These are phyloP conservation scores for Dendrobium chrysotoxum DNA, from an alignment of 106 monocot species.

Conservation along the genomic window DNA sequence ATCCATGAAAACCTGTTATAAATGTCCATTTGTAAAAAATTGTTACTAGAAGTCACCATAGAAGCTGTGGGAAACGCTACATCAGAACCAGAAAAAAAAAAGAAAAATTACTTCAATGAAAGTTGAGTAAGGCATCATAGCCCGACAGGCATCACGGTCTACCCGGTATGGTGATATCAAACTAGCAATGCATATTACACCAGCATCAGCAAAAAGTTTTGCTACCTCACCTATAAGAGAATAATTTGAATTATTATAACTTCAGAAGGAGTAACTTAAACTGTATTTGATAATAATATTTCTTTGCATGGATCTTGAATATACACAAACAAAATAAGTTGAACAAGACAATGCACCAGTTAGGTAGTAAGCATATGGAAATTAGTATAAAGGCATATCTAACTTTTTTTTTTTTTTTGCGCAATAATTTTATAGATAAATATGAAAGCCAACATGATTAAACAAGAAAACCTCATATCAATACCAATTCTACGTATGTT, in stretches of 20 bases:
- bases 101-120: constrained; percentile 62
- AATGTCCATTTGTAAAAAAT: background rate
- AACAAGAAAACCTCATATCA: background rate
- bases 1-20: constrained; percentile 73
- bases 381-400: background rate
- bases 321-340: no score
- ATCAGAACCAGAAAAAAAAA: background rate
- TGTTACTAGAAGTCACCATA: background rate
- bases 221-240: constrained; percentile 73
- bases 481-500: constrained; percentile 95
- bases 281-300: background rate
- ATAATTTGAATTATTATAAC: background rate
- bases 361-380: background rate
- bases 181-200: constrained; percentile 89
- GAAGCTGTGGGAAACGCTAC: background rate
- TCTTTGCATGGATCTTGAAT: background rate
- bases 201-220: constrained; percentile 94
- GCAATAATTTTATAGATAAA: background rate
- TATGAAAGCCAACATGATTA: background rate
- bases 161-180: constrained; percentile 91
- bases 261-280: background rate
- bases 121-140: constrained; percentile 52
- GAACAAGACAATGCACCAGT: background rate
- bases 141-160: constrained; percentile 82
- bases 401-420: no score